phyloP scores from a whole-genome alignment of 2,329 filamentous ascomycete species.

The Trichoderma atrobrunneum region DNA sequence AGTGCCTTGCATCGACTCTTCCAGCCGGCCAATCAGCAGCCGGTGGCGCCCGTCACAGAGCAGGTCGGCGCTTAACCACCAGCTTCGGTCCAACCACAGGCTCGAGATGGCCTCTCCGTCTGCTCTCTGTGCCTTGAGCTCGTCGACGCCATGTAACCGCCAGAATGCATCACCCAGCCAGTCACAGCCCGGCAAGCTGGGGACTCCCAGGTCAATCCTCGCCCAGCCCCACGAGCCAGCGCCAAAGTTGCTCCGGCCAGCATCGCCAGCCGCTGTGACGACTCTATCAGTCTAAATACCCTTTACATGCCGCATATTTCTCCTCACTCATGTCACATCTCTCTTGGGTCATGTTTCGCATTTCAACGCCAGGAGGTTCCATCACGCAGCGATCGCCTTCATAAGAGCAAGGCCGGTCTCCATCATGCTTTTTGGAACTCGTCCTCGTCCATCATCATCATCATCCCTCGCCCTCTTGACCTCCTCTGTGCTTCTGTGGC shows the following conservation, averaged over 20 bases:
- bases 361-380: constrained; percentile 44
- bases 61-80: constrained; percentile 40
- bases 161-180: constrained; percentile 39
- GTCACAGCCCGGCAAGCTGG: constrained; percentile 31
- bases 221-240: constrained; percentile 20
- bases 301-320: constrained; percentile 43
- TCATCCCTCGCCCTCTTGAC: constrained; percentile 28
- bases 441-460: constrained; percentile 27
- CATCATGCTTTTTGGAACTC: constrained; percentile 42
- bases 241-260: constrained; percentile 39
- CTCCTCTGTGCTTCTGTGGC: constrained; percentile 29
- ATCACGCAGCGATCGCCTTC: constrained; percentile 34
- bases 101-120: constrained; percentile 23
- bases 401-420: constrained; percentile 31
- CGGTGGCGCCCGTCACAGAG: constrained; percentile 14
- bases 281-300: constrained; percentile 44
- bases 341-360: constrained; percentile 52
- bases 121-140: constrained; percentile 26
- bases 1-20: constrained; percentile 10
- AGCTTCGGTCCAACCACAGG: constrained; percentile 41
- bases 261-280: constrained; percentile 48
- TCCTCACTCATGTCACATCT: constrained; percentile 44
- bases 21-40: constrained; percentile 27
- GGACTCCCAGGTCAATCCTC: constrained; percentile 15
- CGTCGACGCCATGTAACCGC: constrained; percentile 38